Percentiles rank a stretch among this genome's conserved stretches.
Conservation (phyloP, 129 eudicot species). For the Saussurea involucrata region DNA sequence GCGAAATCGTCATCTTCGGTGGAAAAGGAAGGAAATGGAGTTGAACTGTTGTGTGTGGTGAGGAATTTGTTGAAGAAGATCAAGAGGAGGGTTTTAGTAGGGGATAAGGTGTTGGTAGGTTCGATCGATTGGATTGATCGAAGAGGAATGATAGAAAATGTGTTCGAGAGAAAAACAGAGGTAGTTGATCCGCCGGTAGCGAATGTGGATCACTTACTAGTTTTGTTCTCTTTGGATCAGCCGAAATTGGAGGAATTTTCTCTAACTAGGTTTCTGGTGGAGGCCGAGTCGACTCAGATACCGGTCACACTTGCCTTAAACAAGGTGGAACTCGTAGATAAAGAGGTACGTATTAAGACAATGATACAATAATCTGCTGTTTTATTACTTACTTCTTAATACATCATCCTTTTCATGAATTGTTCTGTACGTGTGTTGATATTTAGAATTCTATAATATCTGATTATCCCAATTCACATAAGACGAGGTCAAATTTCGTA, state of each 20-base stretch:
- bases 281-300: conserved; percentile 84
- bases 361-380: background rate
- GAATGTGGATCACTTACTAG: conserved; percentile 80
- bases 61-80: conserved; percentile 90
- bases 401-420: background rate
- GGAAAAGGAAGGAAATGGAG: conserved; percentile 30
- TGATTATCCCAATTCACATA: background rate
- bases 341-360: conserved; percentile 41
- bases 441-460: background rate
- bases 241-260: conserved; percentile 68
- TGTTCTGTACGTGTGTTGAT: background rate
- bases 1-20: background rate
- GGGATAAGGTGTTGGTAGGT: conserved; percentile 86
- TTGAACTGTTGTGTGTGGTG: conserved; percentile 84
- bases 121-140: conserved; percentile 81
- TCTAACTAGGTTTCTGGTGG: conserved; percentile 87
- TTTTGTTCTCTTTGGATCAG: conserved; percentile 73
- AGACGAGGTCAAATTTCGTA: background rate
- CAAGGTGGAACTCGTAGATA: conserved; percentile 69
- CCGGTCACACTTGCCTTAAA: conserved; percentile 80
- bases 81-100: conserved; percentile 80
- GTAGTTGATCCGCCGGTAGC: conserved; percentile 85
- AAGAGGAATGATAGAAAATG: conserved; percentile 88
- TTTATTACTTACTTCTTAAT: background rate
- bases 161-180: conserved; percentile 57